Base-by-base conservation (phyloP, 441 rosid species). In the Erodium texanum region DNA sequence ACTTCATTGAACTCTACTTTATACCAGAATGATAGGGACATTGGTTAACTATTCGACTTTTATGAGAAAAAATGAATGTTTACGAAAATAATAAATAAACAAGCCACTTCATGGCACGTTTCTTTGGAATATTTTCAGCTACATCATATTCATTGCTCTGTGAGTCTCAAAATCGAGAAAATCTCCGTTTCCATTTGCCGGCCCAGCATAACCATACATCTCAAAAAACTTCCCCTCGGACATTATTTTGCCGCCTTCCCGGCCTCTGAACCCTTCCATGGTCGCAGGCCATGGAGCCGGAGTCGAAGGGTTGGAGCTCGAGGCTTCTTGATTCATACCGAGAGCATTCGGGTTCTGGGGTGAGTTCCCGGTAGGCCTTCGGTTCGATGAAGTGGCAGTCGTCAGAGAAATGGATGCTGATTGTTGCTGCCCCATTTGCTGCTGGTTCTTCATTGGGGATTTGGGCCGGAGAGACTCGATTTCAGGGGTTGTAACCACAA, bases 391-490 rank as follows among this genome's bases (percentile, higher is more conserved):
- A 75, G 75, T 85, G 52, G 87, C 73, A 0, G 86, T 68, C 19
- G 91, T 83, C 50, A 88, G 85, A 72, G 97, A 82, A 18, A 88
- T 86, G 18, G 93, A 74, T 2, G 81, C 48, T 18, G 97, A 83
- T 45, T 83, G 89, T 66, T 85, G 85, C 52, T 81, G 87, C 71
- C 82, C 84, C 76, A 76, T 38, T 71, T 87, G 92, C 77, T 88
- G 98, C 84, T 94, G 99, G 81, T 87, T 92, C 87, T 94, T 94
- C 92, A 90, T 87, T 0, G 99, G 99, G 15, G 99, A 95, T 72
- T 87, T 92, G 50, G 98, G 99, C 9, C 98, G 84, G n/a, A 94
- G 81, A 1, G 88, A 50, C 80, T 94, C 97, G 23, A 94, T 90
- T 48, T 94, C 99, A 0, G 93, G 89, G 63, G 96, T 92, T 19